Conservation (phyloP, 441 rosid genomes). For the Pelargonium myrrhifolium region DNA sequence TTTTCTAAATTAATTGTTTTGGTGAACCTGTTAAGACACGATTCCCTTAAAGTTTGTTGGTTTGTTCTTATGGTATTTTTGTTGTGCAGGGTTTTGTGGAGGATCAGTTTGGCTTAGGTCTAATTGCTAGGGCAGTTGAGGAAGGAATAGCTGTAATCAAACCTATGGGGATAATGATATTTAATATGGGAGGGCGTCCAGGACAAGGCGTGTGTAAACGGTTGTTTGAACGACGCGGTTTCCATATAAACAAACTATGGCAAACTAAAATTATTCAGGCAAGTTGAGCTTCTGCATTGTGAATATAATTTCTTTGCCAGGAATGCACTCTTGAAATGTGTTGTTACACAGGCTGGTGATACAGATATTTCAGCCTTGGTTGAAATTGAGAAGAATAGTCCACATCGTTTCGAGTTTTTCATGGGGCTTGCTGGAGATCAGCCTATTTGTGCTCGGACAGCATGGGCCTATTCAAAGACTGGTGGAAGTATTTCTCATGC, state of each 20-base stretch:
- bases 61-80: neutral
- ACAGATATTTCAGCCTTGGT: conserved; percentile 92
- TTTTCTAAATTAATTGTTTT: neutral
- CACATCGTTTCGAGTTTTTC: conserved; percentile 93
- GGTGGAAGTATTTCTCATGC: conserved; percentile 97
- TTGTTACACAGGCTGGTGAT: conserved; percentile 81
- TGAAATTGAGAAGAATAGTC: conserved; percentile 97
- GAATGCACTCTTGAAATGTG: conserved; percentile 21
- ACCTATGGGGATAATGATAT: conserved; percentile 89
- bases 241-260: conserved; percentile 74
- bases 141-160: conserved; percentile 91
- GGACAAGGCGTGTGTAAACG: conserved; percentile 94
- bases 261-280: conserved; percentile 92
- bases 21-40: neutral
- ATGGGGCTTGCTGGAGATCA: conserved; percentile 95
- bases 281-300: conserved; percentile 16
- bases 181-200: conserved; percentile 98
- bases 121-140: conserved; percentile 96
- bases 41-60: neutral
- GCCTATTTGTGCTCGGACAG: conserved; percentile 96
- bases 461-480: conserved; percentile 92
- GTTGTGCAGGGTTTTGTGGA: conserved; percentile 78
- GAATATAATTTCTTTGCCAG: neutral
- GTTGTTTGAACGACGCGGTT: conserved; percentile 92
- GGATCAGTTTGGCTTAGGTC: conserved; percentile 96